Evolutionary conservation across 768 basidiomycete genomes (phyloP).

Genomic region (Candolleomyces aberdarensis): DNA sequence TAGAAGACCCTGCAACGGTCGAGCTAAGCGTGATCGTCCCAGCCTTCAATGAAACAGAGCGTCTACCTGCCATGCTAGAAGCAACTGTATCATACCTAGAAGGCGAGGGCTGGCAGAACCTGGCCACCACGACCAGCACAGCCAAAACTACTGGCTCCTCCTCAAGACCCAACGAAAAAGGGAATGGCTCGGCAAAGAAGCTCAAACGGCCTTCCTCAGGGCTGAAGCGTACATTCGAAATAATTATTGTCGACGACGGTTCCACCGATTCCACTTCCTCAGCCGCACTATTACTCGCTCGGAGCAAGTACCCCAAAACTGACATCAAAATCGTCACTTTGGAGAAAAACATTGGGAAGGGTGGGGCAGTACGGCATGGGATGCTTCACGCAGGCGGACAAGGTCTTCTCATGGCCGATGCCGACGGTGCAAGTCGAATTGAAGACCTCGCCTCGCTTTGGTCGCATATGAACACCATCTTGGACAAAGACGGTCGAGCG

Average conservation of each 20-base stretch:
- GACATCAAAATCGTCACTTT: slow-evolving; percentile 80
- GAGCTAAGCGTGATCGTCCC: slow-evolving; percentile 84
- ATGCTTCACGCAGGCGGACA: slow-evolving; percentile 79
- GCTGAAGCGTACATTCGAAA: slow-evolving; percentile 58
- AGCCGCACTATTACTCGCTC: slow-evolving; percentile 61
- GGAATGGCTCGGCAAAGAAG: neutral
- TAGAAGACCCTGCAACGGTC: slow-evolving; percentile 55
- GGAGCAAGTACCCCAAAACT: slow-evolving; percentile 41
- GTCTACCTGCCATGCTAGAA: slow-evolving; percentile 81
- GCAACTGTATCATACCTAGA: slow-evolving; percentile 66
- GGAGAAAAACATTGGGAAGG: slow-evolving; percentile 84
- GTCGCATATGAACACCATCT: slow-evolving; percentile 62
- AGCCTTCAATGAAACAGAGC: slow-evolving; percentile 86
- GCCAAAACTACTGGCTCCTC: neutral
- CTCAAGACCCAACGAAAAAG: neutral
- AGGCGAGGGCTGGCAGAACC: neutral
- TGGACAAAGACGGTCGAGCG: slow-evolving; percentile 44
- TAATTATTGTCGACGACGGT: slow-evolving; percentile 90
- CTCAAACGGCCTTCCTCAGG: neutral
- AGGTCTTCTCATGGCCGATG: slow-evolving; percentile 87
- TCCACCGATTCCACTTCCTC: slow-evolving; percentile 72
- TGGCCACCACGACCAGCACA: neutral
- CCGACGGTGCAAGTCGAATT: slow-evolving; percentile 90
- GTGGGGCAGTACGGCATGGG: slow-evolving; percentile 90
- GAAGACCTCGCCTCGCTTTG: slow-evolving; percentile 80